These are phyloP conservation scores for Lenwebbia sp. DNA, from an alignment of 345 rosid species.

Conservation along the genomic window DNA sequence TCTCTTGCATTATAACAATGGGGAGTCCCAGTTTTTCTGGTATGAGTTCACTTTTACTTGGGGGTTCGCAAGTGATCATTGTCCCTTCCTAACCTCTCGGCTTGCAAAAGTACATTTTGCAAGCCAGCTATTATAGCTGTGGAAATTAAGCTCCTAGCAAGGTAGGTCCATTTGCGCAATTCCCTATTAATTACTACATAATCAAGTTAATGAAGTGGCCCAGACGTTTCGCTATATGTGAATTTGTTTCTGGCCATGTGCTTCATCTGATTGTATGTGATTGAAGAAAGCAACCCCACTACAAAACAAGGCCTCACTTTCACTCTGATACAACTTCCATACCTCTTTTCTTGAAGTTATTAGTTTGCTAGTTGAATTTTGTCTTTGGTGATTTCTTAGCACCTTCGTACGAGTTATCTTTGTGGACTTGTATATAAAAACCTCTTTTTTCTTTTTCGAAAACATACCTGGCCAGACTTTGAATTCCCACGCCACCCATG, in stretches of 20 bases:
- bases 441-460: neutral
- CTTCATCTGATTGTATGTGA: neutral
- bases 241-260: neutral
- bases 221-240: neutral
- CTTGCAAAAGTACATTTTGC: neutral
- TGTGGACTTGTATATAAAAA: neutral
- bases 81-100: neutral
- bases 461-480: neutral
- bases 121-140: neutral
- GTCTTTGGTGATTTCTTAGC: neutral
- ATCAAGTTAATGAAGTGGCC: neutral
- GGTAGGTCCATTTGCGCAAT: neutral
- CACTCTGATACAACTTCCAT: neutral
- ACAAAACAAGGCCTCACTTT: neutral
- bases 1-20: neutral
- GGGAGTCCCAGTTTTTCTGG: neutral
- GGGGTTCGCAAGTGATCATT: neutral
- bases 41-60: neutral
- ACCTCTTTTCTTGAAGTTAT: neutral
- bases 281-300: neutral
- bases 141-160: neutral
- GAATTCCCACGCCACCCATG: neutral
- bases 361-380: neutral
- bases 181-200: neutral
- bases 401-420: neutral